Percentiles rank a stretch among this genome's conserved stretches.
phyloP scores from a whole-genome alignment of 148 eudicot genomes.

The Rheum nobile region DNA sequence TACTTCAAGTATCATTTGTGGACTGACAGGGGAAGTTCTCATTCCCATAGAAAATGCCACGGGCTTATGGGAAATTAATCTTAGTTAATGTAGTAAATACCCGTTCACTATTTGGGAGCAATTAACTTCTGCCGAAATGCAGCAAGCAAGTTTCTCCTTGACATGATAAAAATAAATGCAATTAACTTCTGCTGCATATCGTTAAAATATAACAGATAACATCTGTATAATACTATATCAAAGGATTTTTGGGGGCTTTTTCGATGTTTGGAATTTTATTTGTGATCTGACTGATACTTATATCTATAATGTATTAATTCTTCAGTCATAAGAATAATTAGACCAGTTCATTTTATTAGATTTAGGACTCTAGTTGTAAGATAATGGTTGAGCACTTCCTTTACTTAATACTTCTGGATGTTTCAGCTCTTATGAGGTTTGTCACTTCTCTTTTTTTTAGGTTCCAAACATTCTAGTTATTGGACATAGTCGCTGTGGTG shows the following conservation, averaged over 20 bases:
- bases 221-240: not conserved
- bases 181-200: too few species aligned
- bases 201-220: too few species aligned
- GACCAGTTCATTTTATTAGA: not conserved
- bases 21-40: not conserved
- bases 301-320: not conserved
- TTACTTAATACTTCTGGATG: not conserved
- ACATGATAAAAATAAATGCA: too few species aligned
- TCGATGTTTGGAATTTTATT: too few species aligned
- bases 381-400: not conserved
- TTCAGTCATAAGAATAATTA: not conserved
- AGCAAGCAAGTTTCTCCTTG: not conserved
- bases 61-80: not conserved
- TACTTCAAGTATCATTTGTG: not conserved
- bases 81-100: not conserved
- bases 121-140: not conserved
- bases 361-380: too few species aligned
- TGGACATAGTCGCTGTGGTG: slow-evolving; percentile 97
- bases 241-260: not conserved
- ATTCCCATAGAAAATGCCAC: not conserved
- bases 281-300: too few species aligned
- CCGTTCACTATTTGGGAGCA: not conserved
- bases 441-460: slow-evolving; percentile 26
- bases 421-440: not conserved
- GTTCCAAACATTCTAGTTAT: slow-evolving; percentile 76